Percentiles rank a stretch among this genome's conserved stretches.
These are phyloP conservation scores for Hymenoscyphus scutula DNA, from an alignment of 2,329 filamentous ascomycete species.

Conservation along the genomic window DNA sequence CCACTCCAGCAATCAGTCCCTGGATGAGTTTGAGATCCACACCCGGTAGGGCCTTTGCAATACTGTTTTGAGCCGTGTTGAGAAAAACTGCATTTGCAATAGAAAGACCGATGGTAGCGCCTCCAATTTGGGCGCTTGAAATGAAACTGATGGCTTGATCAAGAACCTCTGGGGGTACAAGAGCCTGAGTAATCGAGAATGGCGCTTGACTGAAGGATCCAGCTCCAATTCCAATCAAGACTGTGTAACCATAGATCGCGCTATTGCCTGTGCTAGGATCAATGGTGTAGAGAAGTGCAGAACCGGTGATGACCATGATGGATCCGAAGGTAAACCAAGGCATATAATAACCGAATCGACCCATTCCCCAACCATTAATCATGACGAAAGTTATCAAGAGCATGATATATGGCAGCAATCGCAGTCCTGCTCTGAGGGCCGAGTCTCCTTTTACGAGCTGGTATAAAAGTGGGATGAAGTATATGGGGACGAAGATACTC, in stretches of 20 bases:
- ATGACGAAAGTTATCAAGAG: conserved; percentile 38
- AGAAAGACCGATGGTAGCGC: conserved; percentile 36
- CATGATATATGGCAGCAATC: conserved; percentile 43
- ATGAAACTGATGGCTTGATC: conserved; percentile 38
- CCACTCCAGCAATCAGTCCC: conserved; percentile 24
- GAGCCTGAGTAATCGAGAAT: conserved; percentile 38
- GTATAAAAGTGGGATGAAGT: conserved; percentile 46
- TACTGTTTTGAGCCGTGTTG: conserved; percentile 32
- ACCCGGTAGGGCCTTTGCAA: conserved; percentile 29
- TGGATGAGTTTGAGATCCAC: conserved; percentile 26
- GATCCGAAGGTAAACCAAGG: conserved; percentile 42
- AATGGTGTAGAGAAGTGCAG: conserved; percentile 37
- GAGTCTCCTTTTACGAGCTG: conserved; percentile 47
- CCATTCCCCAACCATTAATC: conserved; percentile 39
- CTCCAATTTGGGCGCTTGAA: conserved; percentile 35
- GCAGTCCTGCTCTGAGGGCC: conserved; percentile 41
- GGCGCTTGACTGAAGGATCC: conserved; percentile 38
- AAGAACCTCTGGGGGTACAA: conserved; percentile 32
- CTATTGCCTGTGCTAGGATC: neutral
- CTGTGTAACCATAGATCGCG: conserved; percentile 2
- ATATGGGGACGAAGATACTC: conserved; percentile 12
- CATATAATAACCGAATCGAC: conserved; percentile 40
- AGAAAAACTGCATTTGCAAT: conserved; percentile 39
- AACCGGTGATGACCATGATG: conserved; percentile 38
- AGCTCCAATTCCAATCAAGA: conserved; percentile 41